A percentile compares a stretch with the other conserved stretches of the same genome.
Conservation (phyloP, 2,329 filamentous ascomycete genomes). For the Triangularia setosa region DNA sequence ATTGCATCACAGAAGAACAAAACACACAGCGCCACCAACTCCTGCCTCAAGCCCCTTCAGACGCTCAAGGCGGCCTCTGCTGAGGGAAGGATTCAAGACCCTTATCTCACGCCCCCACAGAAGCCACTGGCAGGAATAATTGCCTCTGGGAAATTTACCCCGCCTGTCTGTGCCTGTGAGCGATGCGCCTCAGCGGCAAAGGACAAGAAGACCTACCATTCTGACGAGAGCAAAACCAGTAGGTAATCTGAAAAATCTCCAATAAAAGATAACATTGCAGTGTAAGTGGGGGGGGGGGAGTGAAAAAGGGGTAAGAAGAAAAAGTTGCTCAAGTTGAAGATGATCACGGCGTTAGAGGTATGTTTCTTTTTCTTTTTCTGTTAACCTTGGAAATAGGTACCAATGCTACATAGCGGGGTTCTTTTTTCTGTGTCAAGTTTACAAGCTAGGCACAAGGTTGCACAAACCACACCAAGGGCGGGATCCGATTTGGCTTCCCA, state of each 20-base stretch:
- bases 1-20: neutral
- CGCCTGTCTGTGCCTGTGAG: neutral
- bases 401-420: neutral
- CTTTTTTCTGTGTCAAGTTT: neutral
- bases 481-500: neutral
- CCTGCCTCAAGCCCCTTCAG: neutral
- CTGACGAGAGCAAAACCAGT: neutral
- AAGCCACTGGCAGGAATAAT: neutral
- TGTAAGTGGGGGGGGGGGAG: neutral
- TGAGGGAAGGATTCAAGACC: neutral
- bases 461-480: neutral
- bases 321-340: neutral
- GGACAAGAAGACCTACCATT: neutral
- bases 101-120: constrained; percentile 1
- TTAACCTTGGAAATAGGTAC: neutral
- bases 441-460: neutral
- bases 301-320: neutral
- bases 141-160: neutral
- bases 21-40: neutral
- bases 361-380: neutral
- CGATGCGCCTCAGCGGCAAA: constrained; percentile 1
- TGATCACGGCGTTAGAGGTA: neutral
- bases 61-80: neutral
- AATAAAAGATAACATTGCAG: neutral
- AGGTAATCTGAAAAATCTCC: neutral